phyloP scores from a whole-genome alignment of 768 basidiomycete genomes.

The Mycena crocata region DNA sequence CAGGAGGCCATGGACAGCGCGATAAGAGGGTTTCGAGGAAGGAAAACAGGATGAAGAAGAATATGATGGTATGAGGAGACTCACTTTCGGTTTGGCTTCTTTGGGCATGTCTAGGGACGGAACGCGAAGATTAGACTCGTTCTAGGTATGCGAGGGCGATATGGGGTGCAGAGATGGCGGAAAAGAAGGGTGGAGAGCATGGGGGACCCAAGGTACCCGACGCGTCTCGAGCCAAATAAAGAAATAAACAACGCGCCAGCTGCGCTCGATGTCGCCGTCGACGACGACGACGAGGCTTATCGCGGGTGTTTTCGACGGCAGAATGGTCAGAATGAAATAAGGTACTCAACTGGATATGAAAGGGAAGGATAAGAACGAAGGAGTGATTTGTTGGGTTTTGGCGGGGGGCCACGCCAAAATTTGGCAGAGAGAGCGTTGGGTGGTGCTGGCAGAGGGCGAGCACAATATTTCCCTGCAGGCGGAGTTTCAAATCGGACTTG shows the following conservation, averaged over 20 bases:
- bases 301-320: slow-evolving; percentile 21
- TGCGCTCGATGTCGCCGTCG: slow-evolving; percentile 27
- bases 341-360: slow-evolving; percentile 31
- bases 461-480: not conserved
- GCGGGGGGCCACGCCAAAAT: not conserved
- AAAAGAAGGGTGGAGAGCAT: slow-evolving; percentile 30
- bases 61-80: slow-evolving; percentile 38
- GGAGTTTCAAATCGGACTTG: slow-evolving; percentile 14
- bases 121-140: slow-evolving; percentile 40
- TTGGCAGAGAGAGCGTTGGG: not conserved
- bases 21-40: slow-evolving; percentile 10
- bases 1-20: slow-evolving; percentile 2
- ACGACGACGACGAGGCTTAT: slow-evolving; percentile 40
- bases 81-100: slow-evolving; percentile 67
- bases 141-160: slow-evolving; percentile 39
- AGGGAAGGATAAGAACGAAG: slow-evolving; percentile 4
- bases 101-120: slow-evolving; percentile 67
- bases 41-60: slow-evolving; percentile 33
- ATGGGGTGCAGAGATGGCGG: slow-evolving; percentile 20
- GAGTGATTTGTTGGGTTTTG: slow-evolving; percentile 30
- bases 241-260: slow-evolving; percentile 37
- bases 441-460: not conserved
- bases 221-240: slow-evolving; percentile 55
- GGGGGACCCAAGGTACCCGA: slow-evolving; percentile 42
- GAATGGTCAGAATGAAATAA: slow-evolving; percentile 19